Conservation (phyloP, 2,329 filamentous ascomycete species). For the Macroventuria anomochaeta region DNA sequence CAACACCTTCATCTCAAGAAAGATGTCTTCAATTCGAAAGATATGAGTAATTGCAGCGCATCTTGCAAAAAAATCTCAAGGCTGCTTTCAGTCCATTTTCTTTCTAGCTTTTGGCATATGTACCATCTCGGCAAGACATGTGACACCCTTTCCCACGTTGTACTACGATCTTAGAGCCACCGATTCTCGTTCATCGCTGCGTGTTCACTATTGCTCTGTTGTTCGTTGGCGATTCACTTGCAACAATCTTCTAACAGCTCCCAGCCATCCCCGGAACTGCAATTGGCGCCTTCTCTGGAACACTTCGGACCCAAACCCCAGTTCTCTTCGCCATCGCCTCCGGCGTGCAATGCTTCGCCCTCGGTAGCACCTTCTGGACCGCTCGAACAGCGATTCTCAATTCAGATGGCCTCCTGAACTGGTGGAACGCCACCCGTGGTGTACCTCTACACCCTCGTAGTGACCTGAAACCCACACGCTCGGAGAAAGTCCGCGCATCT, state of each 20-base stretch:
- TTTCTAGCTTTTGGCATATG: too few species aligned
- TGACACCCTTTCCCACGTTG: too few species aligned
- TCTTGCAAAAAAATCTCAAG: too few species aligned
- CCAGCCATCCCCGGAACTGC: conserved; percentile 70
- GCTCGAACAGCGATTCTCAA: conserved; percentile 52
- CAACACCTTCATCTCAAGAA: too few species aligned
- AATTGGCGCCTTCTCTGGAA: conserved; percentile 54
- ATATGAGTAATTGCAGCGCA: too few species aligned
- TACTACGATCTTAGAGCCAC: too few species aligned
- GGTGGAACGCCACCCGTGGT: conserved; percentile 40
- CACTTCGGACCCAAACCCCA: conserved; percentile 69
- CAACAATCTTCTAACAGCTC: conserved; percentile 19
- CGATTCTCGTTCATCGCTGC: too few species aligned
- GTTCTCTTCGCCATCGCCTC: conserved; percentile 73
- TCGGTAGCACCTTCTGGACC: conserved; percentile 81
- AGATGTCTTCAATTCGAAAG: too few species aligned
- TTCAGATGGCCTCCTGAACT: conserved; percentile 37
- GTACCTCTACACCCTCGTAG: conserved; percentile 26
- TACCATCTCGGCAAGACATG: too few species aligned
- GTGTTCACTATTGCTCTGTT: neutral
- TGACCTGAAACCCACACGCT: conserved; percentile 58
- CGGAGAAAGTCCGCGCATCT: conserved; percentile 71
- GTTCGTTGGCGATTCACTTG: neutral
- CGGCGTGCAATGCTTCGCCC: conserved; percentile 80
- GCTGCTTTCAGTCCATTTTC: too few species aligned